A percentile compares a stretch with the other conserved stretches of the same genome.
Evolutionary conservation across 805 yeast genomes (phyloP).

Genomic region (Yamadazyma laniorum): DNA sequence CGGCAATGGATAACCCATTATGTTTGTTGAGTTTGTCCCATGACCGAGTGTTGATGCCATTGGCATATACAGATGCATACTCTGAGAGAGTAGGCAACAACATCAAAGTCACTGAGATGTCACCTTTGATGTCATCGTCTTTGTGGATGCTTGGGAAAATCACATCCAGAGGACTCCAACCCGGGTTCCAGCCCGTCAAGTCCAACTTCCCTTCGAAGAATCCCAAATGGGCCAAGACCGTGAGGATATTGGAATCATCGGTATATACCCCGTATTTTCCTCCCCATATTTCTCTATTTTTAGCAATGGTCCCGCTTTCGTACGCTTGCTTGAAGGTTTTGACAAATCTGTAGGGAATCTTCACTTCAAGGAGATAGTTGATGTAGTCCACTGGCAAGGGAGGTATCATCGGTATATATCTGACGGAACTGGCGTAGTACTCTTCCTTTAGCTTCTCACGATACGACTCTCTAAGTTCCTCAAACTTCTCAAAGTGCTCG

Average conservation of each 20-base stretch:
- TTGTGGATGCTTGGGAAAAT: constrained; percentile 21
- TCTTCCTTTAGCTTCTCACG: constrained; percentile 24
- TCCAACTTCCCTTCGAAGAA: constrained; percentile 39
- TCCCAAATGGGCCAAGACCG: constrained; percentile 76
- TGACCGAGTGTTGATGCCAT: constrained; percentile 70
- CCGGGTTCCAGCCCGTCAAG: constrained; percentile 30
- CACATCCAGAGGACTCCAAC: constrained; percentile 28
- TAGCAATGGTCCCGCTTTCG: constrained; percentile 32
- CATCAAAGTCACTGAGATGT: constrained; percentile 55
- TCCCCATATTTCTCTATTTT: constrained; percentile 72
- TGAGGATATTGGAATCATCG: constrained; percentile 85
- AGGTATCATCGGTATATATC: constrained; percentile 39
- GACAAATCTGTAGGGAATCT: constrained; percentile 49
- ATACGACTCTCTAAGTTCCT: constrained; percentile 26
- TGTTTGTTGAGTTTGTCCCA: constrained; percentile 62
- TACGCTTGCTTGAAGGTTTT: constrained; percentile 40
- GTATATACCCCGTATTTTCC: constrained; percentile 76
- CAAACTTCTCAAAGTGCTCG: constrained; percentile 29
- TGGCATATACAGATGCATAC: constrained; percentile 64
- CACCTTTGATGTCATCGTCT: constrained; percentile 35
- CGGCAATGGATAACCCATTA: constrained; percentile 73
- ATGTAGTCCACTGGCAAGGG: constrained; percentile 37
- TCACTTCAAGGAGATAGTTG: constrained; percentile 49
- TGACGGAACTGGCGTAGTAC: constrained; percentile 19
- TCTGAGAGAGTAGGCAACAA: constrained; percentile 66